These are phyloP conservation scores for Fragilaria crotonensis DNA, from an alignment of 108 stramenopile species.

Conservation along the genomic window DNA sequence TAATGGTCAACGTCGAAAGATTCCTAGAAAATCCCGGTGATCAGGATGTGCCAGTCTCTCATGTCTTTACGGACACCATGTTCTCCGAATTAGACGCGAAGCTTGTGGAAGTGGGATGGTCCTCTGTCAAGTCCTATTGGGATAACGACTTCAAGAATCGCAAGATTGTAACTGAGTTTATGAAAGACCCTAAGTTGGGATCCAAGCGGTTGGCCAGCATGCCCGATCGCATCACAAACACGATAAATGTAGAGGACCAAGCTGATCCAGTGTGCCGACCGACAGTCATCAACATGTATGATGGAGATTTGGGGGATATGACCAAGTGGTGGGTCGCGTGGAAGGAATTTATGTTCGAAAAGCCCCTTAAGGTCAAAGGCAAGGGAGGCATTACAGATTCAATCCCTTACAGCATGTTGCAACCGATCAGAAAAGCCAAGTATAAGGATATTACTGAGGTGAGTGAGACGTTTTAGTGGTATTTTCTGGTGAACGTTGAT, in stretches of 20 bases:
- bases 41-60: conserved; percentile 65
- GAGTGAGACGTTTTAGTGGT: no score
- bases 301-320: conserved; percentile 56
- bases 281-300: conserved; percentile 95
- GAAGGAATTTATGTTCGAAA: conserved; percentile 88
- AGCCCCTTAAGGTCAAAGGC: conserved; percentile 42
- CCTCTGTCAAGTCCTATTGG: conserved; percentile 62
- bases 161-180: conserved; percentile 76
- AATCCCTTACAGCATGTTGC: conserved; percentile 71
- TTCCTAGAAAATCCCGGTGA: conserved; percentile 80
- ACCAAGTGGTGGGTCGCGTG: conserved; percentile 86
- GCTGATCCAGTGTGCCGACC: conserved; percentile 74
- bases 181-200: conserved; percentile 79
- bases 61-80: conserved; percentile 87
- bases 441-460: conserved; percentile 82
- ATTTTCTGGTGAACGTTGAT: no score
- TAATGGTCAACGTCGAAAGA: conserved; percentile 77
- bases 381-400: conserved; percentile 49
- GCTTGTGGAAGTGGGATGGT: conserved; percentile 63
- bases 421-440: conserved; percentile 81
- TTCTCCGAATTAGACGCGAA: conserved; percentile 58
- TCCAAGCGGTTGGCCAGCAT: conserved; percentile 89
- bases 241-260: conserved; percentile 62
- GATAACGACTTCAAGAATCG: conserved; percentile 75
- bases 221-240: conserved; percentile 94